Evolutionary conservation across 139 green algal species (phyloP).

Genomic region (Medakamo hakoo): DNA sequence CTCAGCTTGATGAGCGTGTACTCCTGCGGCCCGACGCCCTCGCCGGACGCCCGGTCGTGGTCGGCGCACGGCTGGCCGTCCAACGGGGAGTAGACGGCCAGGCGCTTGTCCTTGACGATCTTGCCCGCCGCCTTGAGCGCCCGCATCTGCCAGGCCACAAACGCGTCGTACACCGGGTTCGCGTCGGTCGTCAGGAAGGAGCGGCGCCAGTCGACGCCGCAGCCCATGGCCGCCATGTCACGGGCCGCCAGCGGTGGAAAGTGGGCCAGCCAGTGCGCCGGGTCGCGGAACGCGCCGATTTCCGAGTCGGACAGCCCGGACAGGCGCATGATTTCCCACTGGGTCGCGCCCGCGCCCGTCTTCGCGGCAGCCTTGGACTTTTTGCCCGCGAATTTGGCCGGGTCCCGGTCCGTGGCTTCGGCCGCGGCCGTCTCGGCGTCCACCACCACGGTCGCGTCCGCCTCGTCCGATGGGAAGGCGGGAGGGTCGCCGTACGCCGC

Average conservation of each 20-base stretch:
- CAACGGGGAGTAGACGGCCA: conserved; percentile 83
- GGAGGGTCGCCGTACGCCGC: conserved; percentile 70
- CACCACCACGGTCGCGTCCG: conserved; percentile 11
- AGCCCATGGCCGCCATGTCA: conserved; percentile 85
- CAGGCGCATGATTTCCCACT: conserved; percentile 87
- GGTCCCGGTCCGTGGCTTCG: conserved; percentile 24
- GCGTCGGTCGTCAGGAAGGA: conserved; percentile 97
- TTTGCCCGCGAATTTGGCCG: conserved; percentile 82
- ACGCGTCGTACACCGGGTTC: conserved; percentile 97
- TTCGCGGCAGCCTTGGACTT: conserved; percentile 85
- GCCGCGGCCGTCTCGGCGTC: conserved; percentile 1
- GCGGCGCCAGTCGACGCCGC: conserved; percentile 91
- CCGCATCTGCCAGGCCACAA: conserved; percentile 91
- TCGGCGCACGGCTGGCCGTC: conserved; percentile 92
- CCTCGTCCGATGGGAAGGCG: conserved; percentile 51
- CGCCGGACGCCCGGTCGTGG: conserved; percentile 80
- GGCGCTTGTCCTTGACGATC: conserved; percentile 92
- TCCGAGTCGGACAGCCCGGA: conserved; percentile 73
- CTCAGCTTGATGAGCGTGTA: conserved; percentile 97
- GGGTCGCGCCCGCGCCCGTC: conserved; percentile 48
- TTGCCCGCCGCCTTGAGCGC: conserved; percentile 53
- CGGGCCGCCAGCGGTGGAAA: conserved; percentile 79
- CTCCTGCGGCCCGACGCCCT: conserved; percentile 81
- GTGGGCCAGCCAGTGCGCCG: conserved; percentile 80
- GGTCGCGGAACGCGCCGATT: conserved; percentile 44